Evolutionary conservation across 2,329 filamentous ascomycete genomes (phyloP).

Genomic region (Coccinonectria pachysandricola): DNA sequence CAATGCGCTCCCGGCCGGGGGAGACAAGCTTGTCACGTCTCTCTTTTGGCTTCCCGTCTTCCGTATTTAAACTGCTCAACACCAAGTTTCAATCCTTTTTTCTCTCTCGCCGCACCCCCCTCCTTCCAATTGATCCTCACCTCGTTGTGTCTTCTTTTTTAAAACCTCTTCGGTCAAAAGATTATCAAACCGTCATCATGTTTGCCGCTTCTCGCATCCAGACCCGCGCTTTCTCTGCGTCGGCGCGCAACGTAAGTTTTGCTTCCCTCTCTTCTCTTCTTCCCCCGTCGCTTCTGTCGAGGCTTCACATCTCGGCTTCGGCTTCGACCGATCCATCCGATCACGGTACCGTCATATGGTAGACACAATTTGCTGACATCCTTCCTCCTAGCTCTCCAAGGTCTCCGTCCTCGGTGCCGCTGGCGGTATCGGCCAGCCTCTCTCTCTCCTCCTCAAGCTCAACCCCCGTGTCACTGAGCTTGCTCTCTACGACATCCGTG

Average conservation of each 20-base stretch:
- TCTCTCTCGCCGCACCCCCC: conserved; percentile 10
- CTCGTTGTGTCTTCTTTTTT: conserved; percentile 10
- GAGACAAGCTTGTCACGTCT: too few species aligned
- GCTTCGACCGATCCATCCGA: background rate
- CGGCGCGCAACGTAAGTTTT: conserved; percentile 59
- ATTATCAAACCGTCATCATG: conserved; percentile 41
- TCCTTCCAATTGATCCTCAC: conserved; percentile 5
- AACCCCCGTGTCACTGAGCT: conserved; percentile 92
- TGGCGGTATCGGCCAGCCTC: conserved; percentile 95
- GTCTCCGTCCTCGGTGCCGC: conserved; percentile 93
- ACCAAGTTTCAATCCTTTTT: conserved; percentile 12
- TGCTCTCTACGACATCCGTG: conserved; percentile 94
- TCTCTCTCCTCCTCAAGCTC: conserved; percentile 96
- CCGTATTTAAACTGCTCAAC: conserved; percentile 18
- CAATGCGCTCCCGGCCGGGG: too few species aligned
- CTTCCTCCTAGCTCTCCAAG: conserved; percentile 67
- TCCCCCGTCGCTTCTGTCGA: too few species aligned
- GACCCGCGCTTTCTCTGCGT: conserved; percentile 72
- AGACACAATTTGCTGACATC: conserved; percentile 10
- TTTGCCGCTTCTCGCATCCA: conserved; percentile 63
- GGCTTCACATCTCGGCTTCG: background rate
- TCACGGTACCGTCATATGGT: background rate
- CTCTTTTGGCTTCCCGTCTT: conserved; percentile 9
- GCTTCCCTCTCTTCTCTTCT: conserved; percentile 4
- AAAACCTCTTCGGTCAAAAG: conserved; percentile 10